Percentiles rank a stretch among this genome's conserved stretches.
phyloP scores from a whole-genome alignment of 352 stramenopile genomes.

The Phytophthora crassamura region DNA sequence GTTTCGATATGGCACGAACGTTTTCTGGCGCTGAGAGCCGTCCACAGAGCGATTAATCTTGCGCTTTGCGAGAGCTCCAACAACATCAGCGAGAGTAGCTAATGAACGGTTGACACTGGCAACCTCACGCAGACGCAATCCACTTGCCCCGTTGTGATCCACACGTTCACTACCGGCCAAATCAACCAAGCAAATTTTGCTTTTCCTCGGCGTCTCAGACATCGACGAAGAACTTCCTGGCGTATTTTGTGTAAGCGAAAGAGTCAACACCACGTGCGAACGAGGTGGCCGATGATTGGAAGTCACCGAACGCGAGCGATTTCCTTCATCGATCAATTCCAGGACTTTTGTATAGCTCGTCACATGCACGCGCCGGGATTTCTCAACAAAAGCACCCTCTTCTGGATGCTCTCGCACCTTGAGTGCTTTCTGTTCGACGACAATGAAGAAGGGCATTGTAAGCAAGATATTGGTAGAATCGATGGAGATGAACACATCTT shows the following conservation, averaged over 20 bases:
- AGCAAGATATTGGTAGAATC: neutral
- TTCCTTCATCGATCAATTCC: conserved; percentile 67
- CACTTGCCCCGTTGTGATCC: conserved; percentile 56
- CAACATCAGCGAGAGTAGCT: conserved; percentile 85
- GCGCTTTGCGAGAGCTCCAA: conserved; percentile 69
- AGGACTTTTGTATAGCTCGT: conserved; percentile 62
- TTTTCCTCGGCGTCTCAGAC: conserved; percentile 39
- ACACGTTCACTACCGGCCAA: conserved; percentile 72
- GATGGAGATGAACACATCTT: conserved; percentile 5
- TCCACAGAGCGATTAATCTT: conserved; percentile 11
- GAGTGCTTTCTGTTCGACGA: conserved; percentile 52
- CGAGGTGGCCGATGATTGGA: conserved; percentile 58
- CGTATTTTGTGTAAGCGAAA: conserved; percentile 57
- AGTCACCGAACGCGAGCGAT: conserved; percentile 58
- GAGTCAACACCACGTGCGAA: conserved; percentile 71
- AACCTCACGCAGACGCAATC: conserved; percentile 68
- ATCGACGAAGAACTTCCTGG: conserved; percentile 5
- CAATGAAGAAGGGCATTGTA: conserved; percentile 1
- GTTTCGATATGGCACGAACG: conserved; percentile 90
- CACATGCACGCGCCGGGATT: conserved; percentile 53
- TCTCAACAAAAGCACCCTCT: conserved; percentile 71
- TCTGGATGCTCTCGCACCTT: conserved; percentile 80
- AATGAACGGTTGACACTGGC: conserved; percentile 87
- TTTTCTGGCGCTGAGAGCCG: conserved; percentile 24
- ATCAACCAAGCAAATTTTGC: conserved; percentile 80